Conservation (phyloP, 169 alveolate genomes). For the Eimeria sp. region DNA sequence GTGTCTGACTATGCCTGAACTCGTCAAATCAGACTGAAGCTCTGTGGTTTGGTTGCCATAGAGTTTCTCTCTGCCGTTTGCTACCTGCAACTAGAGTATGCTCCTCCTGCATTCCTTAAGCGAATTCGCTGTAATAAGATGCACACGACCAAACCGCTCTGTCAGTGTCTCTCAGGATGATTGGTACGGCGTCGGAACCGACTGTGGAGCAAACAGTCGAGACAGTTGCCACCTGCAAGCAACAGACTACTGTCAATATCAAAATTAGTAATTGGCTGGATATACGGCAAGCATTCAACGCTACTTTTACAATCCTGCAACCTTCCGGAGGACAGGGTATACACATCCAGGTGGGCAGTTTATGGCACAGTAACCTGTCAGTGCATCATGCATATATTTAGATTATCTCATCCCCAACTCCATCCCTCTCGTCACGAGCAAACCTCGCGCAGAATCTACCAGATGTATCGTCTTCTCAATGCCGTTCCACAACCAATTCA, state of each 20-base stretch:
- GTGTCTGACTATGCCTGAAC: not conserved
- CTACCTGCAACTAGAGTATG: not conserved
- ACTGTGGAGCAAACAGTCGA: constrained; percentile 78
- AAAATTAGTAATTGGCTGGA: constrained; percentile 77
- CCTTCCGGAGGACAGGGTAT: constrained; percentile 61
- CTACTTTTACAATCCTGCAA: constrained; percentile 42
- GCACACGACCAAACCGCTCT: not conserved
- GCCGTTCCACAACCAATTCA: not conserved
- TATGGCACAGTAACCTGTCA: not conserved
- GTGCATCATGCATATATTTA: not conserved
- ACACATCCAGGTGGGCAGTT: constrained; percentile 67
- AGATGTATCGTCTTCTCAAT: not conserved
- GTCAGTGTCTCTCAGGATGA: constrained; percentile 29
- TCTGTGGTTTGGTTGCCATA: not conserved
- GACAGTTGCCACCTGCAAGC: constrained; percentile 70
- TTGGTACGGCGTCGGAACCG: constrained; percentile 78
- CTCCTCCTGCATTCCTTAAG: not conserved
- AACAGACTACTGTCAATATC: constrained; percentile 13
- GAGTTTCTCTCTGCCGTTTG: not conserved
- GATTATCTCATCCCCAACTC: not conserved
- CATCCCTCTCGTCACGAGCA: not conserved
- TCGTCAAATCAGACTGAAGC: not conserved
- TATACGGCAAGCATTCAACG: constrained; percentile 67
- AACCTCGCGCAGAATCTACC: not conserved
- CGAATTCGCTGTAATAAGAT: not conserved